phyloP scores from a whole-genome alignment of 1,139 yeast genomes.

The Debaryomyces udenii region DNA sequence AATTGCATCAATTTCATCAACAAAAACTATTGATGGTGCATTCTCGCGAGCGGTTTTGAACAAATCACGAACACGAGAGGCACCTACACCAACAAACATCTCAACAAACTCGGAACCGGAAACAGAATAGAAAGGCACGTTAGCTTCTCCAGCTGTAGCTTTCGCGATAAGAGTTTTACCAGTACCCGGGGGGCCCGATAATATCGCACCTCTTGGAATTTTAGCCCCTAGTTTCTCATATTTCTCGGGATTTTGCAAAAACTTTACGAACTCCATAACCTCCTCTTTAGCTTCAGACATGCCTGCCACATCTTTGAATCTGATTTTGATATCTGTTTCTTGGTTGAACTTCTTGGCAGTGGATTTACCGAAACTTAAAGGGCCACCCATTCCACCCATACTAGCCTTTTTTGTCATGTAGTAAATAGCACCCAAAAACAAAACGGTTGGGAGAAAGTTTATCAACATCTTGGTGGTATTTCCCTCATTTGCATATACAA shows the following conservation, averaged over 20 bases:
- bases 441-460: constrained; percentile 78
- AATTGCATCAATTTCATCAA: constrained; percentile 97
- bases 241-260: constrained; percentile 83
- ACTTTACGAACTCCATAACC: constrained; percentile 95
- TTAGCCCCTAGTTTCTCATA: constrained; percentile 93
- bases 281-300: constrained; percentile 97
- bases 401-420: constrained; percentile 65
- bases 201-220: constrained; percentile 96
- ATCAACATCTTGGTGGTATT: constrained; percentile 62
- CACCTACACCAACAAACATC: constrained; percentile 99
- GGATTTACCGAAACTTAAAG: constrained; percentile 79
- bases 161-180: constrained; percentile 97
- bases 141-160: constrained; percentile 99
- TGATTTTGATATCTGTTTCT: constrained; percentile 85
- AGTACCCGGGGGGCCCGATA: constrained; percentile 99
- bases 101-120: constrained; percentile 99
- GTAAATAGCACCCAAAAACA: constrained; percentile 83
- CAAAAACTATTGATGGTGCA: constrained; percentile 92
- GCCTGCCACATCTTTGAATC: constrained; percentile 95
- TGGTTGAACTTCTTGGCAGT: constrained; percentile 91
- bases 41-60: constrained; percentile 89
- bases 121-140: constrained; percentile 92
- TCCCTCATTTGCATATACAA: constrained; percentile 74
- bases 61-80: constrained; percentile 93
- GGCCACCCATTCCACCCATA: constrained; percentile 64